These are phyloP conservation scores for Zychaea mexicana DNA, from an alignment of 371 early-diverging fungal species.

Conservation along the genomic window DNA sequence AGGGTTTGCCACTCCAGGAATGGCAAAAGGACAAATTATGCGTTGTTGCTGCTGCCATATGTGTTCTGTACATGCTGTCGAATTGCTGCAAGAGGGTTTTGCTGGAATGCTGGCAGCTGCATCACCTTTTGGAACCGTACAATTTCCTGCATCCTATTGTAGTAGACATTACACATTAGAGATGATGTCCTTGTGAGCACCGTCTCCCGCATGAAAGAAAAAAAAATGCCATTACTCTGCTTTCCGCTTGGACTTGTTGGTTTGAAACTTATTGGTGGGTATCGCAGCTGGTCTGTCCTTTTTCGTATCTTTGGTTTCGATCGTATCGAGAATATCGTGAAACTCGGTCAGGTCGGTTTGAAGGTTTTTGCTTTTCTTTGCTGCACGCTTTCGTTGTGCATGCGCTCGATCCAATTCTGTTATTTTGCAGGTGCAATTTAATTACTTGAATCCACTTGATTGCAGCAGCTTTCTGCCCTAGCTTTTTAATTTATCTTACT, in stretches of 20 bases:
- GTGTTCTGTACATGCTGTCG: constrained; percentile 75
- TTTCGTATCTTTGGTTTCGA: constrained; percentile 23
- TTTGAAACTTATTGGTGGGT: constrained; percentile 37
- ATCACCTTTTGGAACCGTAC: constrained; percentile 72
- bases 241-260: constrained; percentile 54
- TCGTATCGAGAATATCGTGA: constrained; percentile 45
- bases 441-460: background rate
- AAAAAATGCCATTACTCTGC: constrained; percentile 59
- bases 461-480: background rate
- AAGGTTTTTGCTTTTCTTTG: constrained; percentile 42
- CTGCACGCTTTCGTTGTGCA: constrained; percentile 44
- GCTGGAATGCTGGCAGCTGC: constrained; percentile 68
- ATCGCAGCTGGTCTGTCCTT: constrained; percentile 23
- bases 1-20: background rate
- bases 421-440: background rate
- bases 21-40: background rate
- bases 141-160: constrained; percentile 62
- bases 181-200: background rate
- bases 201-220: background rate
- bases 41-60: constrained; percentile 26
- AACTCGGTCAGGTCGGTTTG: constrained; percentile 33
- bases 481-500: constrained; percentile 33
- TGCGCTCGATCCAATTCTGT: constrained; percentile 59
- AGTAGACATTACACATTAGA: background rate
- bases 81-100: constrained; percentile 68